These are phyloP conservation scores for Davidsoniella neocaledoniae DNA, from an alignment of 2,329 filamentous ascomycete species.

Conservation along the genomic window DNA sequence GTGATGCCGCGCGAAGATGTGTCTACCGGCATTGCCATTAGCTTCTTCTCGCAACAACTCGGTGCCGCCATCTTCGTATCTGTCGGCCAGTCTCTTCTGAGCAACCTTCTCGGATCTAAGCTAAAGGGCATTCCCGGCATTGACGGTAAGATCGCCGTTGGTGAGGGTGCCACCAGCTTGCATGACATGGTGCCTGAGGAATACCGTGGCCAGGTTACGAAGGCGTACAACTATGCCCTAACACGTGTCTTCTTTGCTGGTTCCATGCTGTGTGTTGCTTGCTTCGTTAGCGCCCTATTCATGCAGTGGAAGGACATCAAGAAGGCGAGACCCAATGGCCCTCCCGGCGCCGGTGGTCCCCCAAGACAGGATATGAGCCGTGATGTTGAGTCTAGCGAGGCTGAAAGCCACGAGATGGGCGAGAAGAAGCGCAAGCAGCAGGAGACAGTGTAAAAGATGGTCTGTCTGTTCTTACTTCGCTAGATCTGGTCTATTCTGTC, in stretches of 20 bases:
- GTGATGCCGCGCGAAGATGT: slow-evolving; percentile 35
- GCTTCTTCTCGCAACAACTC: slow-evolving; percentile 41
- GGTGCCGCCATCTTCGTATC: slow-evolving; percentile 42
- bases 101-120: slow-evolving; percentile 25
- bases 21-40: slow-evolving; percentile 36
- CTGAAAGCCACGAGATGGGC: slow-evolving; percentile 6
- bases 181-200: slow-evolving; percentile 31
- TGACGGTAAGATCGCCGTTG: slow-evolving; percentile 27
- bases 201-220: slow-evolving; percentile 35
- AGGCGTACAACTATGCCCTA: slow-evolving; percentile 49
- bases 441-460: not conserved
- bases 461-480: no score
- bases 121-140: slow-evolving; percentile 27
- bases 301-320: slow-evolving; percentile 56
- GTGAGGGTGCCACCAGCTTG: slow-evolving; percentile 42
- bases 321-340: slow-evolving; percentile 20
- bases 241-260: slow-evolving; percentile 46
- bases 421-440: slow-evolving; percentile 7
- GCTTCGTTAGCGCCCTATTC: slow-evolving; percentile 38
- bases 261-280: slow-evolving; percentile 36
- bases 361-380: not conserved
- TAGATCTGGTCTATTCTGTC: not conserved
- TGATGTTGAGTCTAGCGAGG: not conserved
- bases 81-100: slow-evolving; percentile 38
- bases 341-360: not conserved